These are phyloP conservation scores for Castanea sativa DNA, from an alignment of 306 rosid genomes.

Conservation along the genomic window DNA sequence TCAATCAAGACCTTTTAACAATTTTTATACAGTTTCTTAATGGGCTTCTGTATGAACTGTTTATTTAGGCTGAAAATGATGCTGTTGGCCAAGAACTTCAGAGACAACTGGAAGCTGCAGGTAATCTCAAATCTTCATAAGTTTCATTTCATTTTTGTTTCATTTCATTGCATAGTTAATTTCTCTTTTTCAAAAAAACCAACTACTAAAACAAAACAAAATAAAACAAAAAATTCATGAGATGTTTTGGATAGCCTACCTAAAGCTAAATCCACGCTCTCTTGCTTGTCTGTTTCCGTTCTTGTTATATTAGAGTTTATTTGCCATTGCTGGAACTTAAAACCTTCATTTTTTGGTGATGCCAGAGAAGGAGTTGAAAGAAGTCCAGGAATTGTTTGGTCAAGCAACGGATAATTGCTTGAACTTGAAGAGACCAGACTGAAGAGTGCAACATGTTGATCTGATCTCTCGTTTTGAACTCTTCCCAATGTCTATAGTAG, in stretches of 20 bases:
- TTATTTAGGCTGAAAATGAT: slow-evolving; percentile 78
- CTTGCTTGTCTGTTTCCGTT: not conserved
- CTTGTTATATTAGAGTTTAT: not conserved
- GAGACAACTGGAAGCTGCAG: slow-evolving; percentile 93
- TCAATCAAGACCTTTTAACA: not conserved
- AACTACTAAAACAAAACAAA: too few species aligned
- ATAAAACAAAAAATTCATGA: too few species aligned
- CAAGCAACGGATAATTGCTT: slow-evolving; percentile 84
- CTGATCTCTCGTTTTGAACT: not conserved
- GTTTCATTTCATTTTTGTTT: not conserved
- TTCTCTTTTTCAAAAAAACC: too few species aligned
- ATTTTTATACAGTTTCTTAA: not conserved
- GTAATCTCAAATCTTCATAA: slow-evolving; percentile 25
- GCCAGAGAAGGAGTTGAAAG: slow-evolving; percentile 69
- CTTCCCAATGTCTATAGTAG: too few species aligned
- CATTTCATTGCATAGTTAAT: too few species aligned
- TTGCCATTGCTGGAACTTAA: not conserved
- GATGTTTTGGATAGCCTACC: not conserved
- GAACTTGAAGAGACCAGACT: slow-evolving; percentile 80
- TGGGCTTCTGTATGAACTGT: not conserved
- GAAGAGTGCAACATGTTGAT: not conserved
- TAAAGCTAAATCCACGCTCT: not conserved
- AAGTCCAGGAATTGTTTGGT: slow-evolving; percentile 67
- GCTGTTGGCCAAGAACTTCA: slow-evolving; percentile 81
- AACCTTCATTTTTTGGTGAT: slow-evolving; percentile 28